Evolutionary conservation across 495 filamentous ascomycete genomes (phyloP), one percentile per base, ranked within the genome.

Genomic region (Pseudomonodictys pantanalensis): DNA sequence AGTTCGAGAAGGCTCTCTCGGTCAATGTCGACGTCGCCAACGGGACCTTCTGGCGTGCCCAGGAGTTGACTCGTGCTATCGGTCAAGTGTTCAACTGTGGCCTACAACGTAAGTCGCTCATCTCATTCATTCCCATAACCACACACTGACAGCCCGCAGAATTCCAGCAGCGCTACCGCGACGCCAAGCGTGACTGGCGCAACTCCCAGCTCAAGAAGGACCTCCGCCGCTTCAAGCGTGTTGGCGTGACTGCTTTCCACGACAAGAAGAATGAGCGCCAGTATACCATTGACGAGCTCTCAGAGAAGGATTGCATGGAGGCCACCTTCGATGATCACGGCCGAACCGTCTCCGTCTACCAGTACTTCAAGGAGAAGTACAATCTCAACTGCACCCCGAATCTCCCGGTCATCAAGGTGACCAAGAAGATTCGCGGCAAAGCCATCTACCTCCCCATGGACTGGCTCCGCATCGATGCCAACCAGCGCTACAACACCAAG

Each of bases 1-100:
- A 45, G 3, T 52, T 47, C 28, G 41, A 39, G 51, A 48, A 56
- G 30, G 49, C n/a, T 66, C 70, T 60, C 24, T 51, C 88, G 3
- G 71, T 98, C 60, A 96, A 96, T 60, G 83, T 95, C 23, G 91
- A 97, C 64, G 83, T 89, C 53, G 80, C 87, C 47, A 91, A 91
- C 55, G 81, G 86, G 20, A 81, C 81, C n/a, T 93, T 92, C 75
- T 92, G 84, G 84, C 72, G 70, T 8, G 66, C 71, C 3, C 60
- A 64, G 42, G 35, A 48, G 32, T 20, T 67, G 10, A n/a, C 25
- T 11, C 71, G 77, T 24, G 69, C 64, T 24, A 50, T 81, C 11
- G 33, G n/a, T 5, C 39, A 56, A 28, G 56, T 47, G 15, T 64
- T 63, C 32, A 56, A 62, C 41, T 41, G 32, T 22, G 64, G 66